Percentiles rank a stretch among this genome's conserved stretches.
Conservation (phyloP, 2,329 filamentous ascomycete species). For the Colletotrichum sp. region DNA sequence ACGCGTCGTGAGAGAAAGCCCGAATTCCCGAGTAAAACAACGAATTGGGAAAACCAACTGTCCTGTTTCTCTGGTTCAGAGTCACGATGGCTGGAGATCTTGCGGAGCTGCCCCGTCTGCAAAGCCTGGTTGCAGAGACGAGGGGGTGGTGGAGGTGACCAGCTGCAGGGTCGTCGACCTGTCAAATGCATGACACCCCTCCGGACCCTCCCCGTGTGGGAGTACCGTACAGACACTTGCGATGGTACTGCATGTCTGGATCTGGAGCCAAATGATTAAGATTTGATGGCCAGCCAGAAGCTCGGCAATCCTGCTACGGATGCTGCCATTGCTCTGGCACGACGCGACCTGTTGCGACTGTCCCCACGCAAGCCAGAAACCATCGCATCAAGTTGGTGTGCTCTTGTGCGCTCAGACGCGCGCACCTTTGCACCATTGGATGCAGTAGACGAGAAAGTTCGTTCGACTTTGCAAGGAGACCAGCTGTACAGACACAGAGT, state of each 20-base stretch:
- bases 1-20: not conserved
- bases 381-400: conserved; percentile 4
- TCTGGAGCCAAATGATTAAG: not conserved
- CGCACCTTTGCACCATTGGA: not conserved
- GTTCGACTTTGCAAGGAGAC: not conserved
- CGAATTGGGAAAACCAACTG: not conserved
- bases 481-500: not conserved
- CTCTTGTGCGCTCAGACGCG: conserved; percentile 2
- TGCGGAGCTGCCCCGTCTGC: not conserved
- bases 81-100: not conserved
- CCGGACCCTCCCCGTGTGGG: not conserved
- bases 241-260: not conserved
- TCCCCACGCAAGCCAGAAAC: not conserved
- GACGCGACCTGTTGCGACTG: not conserved
- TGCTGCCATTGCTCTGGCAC: not conserved
- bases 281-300: conserved; percentile 3
- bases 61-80: not conserved
- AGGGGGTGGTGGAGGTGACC: not conserved
- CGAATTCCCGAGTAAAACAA: not conserved
- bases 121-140: not conserved
- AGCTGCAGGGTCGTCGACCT: conserved; percentile 3
- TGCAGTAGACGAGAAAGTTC: not conserved
- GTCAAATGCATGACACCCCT: not conserved
- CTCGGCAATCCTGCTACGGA: not conserved
- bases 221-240: not conserved